Evolutionary conservation across 176 grass and related monocot species (phyloP), one percentile per base, ranked within the genome.

Genomic region (Oryza rufipogon): DNA sequence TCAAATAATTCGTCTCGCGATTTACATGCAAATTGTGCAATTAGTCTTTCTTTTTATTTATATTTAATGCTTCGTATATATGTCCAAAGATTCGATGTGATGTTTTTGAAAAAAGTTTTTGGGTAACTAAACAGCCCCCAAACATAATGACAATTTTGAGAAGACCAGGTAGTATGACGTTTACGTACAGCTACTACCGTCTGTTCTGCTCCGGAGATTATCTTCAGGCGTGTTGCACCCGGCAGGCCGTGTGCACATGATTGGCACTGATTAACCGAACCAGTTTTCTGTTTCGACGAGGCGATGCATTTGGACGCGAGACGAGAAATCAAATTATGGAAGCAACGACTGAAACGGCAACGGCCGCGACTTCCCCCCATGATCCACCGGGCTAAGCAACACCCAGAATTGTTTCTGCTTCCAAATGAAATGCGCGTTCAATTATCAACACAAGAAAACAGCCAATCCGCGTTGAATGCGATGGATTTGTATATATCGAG

Each of bases 341-440:
- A 56, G 66, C 30, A 71, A 25, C 48, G 38, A 32, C 9, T 46
- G 22, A 42, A 42, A 84, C 2, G 36, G 38, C 60, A 34, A 14
- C 65, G 51, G 66, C 46, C 33, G 1, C 33, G 34, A 60, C 67
- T 26, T 82, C n/a, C 36, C 3, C 58, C 34, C 45, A 34, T 3
- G 26, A 44, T 46, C 68, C 34, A 42, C 68, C 17, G 19, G 4
- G 68, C 38, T 41, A 44, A 48, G 25, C 25, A 66, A 79, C 25
- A 2, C 56, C 15, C 12, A 56, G 5, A 56, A 6, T 17, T 11
- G 22, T 42, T 11, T n/a, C 71, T 3, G 45, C 49, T 34, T 33
- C 65, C 42, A 8, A 16, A 34, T 36, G 25, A 78, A 70, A 87
- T 64, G 72, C 71, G 75, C 64, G 78, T 61, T 81, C 28, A 17